A percentile compares a stretch with the other conserved stretches of the same genome.
Conservation (phyloP, 192 early-diverging fungal species). For the Cladochytrium replicatum region DNA sequence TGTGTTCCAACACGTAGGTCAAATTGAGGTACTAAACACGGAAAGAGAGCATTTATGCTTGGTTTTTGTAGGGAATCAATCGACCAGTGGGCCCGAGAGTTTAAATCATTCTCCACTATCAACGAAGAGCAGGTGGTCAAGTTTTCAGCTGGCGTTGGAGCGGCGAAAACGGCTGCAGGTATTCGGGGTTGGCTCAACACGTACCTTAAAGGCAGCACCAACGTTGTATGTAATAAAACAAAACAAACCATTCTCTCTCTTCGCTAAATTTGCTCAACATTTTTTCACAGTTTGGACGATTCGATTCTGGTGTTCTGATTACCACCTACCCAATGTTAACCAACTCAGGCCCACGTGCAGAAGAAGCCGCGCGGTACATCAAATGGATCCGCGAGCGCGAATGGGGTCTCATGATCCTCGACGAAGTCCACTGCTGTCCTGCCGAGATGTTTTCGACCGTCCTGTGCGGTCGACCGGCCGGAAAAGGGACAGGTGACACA, state of each 20-base stretch:
- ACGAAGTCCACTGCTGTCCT: conserved; percentile 98
- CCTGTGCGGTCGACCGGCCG: conserved; percentile 80
- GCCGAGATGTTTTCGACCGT: conserved; percentile 91
- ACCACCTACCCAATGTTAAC: conserved; percentile 98
- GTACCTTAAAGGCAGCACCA: conserved; percentile 49
- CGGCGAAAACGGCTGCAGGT: no score
- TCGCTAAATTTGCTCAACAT: conserved; percentile 5
- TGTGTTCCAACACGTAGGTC: conserved; percentile 72
- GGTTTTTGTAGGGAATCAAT: conserved; percentile 69
- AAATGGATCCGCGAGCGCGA: conserved; percentile 79
- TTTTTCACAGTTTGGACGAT: conserved; percentile 55
- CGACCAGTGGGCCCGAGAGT: conserved; percentile 99
- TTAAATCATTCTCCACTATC: conserved; percentile 86
- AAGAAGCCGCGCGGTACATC: conserved; percentile 92
- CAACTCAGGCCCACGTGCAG: conserved; percentile 80
- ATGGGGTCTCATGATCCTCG: conserved; percentile 95
- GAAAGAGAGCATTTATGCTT: background rate
- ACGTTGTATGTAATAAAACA: conserved; percentile 54
- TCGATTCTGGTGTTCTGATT: conserved; percentile 89
- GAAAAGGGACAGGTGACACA: no score
- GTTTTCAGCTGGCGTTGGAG: no score
- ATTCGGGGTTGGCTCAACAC: no score
- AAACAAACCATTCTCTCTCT: background rate
- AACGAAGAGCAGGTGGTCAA: conserved; percentile 85
- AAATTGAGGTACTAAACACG: background rate